Evolutionary conservation across 129 eudicot species (phyloP).

Genomic region (Lactuca saligna): DNA sequence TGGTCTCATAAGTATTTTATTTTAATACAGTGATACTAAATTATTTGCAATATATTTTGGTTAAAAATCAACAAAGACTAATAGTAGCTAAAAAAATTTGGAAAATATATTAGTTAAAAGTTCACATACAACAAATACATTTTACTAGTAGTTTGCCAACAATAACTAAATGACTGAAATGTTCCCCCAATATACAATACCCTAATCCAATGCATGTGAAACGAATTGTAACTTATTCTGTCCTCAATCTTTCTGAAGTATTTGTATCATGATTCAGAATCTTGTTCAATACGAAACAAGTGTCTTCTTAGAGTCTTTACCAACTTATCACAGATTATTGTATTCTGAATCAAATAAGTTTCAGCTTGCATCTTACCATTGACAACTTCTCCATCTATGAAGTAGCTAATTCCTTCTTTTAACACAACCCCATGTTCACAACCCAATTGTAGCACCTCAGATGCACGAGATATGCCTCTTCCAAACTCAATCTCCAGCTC

Average conservation of each 20-base stretch:
- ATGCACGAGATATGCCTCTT: constrained; percentile 64
- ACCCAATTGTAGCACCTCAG: constrained; percentile 81
- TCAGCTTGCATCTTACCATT: constrained; percentile 52
- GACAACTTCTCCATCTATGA: constrained; percentile 56
- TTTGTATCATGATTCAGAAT: constrained; percentile 27
- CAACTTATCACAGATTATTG: constrained; percentile 42
- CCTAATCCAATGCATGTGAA: not conserved
- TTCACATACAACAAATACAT: not conserved
- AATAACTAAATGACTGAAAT: not conserved
- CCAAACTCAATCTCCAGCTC: constrained; percentile 72
- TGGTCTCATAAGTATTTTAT: too few species aligned
- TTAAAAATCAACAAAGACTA: too few species aligned
- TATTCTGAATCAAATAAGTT: constrained; percentile 55
- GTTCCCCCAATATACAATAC: not conserved
- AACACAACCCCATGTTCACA: constrained; percentile 66
- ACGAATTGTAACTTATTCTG: too few species aligned
- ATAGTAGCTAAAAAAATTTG: too few species aligned
- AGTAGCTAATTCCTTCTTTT: constrained; percentile 58
- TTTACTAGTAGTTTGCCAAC: constrained; percentile 13
- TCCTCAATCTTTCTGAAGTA: not conserved
- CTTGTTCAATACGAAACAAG: constrained; percentile 46
- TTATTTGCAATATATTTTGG: too few species aligned
- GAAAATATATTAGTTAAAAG: too few species aligned
- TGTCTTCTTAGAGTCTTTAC: constrained; percentile 56
- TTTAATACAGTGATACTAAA: too few species aligned